These are phyloP conservation scores for Flaveria trinervia DNA, from an alignment of 129 eudicot genomes.

Conservation along the genomic window DNA sequence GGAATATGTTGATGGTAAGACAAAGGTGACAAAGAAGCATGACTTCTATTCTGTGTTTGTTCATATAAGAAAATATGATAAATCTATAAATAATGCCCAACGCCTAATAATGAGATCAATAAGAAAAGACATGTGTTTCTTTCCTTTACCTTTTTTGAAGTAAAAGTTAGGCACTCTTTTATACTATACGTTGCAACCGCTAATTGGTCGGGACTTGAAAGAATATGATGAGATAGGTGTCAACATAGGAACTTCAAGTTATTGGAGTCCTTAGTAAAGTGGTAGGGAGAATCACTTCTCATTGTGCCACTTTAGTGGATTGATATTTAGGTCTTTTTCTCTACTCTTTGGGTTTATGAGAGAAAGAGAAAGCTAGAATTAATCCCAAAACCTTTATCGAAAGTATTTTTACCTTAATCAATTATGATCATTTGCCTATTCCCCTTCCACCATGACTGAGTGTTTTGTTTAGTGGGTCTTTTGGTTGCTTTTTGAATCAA, in stretches of 20 bases:
- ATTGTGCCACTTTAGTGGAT: neutral
- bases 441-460: neutral
- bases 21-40: neutral
- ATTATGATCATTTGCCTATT: too few species aligned
- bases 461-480: neutral
- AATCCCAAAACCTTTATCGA: neutral
- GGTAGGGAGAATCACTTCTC: slow-evolving; percentile 1
- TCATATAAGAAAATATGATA: neutral
- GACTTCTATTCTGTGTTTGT: neutral
- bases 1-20: neutral
- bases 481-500: neutral
- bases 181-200: neutral
- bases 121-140: neutral
- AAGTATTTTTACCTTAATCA: too few species aligned
- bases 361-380: neutral
- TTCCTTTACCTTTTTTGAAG: neutral
- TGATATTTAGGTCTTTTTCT: neutral
- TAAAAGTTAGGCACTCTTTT: neutral
- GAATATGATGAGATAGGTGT: neutral
- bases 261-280: neutral
- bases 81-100: neutral
- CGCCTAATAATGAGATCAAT: neutral
- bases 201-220: neutral
- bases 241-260: neutral
- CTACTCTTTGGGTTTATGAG: neutral